These are phyloP conservation scores for Wallacemonas rigidus DNA, from an alignment of 208 protist genomes.

Conservation along the genomic window DNA sequence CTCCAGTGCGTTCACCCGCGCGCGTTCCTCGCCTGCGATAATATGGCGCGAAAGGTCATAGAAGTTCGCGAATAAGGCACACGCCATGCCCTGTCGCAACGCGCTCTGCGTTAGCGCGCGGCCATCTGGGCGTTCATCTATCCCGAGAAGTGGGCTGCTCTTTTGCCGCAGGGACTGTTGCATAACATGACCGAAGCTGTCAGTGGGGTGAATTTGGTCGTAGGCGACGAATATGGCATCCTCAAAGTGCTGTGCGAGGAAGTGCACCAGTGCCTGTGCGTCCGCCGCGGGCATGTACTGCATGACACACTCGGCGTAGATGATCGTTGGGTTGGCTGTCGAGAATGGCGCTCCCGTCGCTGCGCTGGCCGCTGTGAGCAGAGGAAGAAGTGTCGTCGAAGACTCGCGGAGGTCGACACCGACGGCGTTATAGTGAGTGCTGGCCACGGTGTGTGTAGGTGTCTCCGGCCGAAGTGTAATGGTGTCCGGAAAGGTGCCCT, in stretches of 20 bases:
- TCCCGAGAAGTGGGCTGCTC: constrained; percentile 74
- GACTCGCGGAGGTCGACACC: constrained; percentile 76
- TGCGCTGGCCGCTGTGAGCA: constrained; percentile 16
- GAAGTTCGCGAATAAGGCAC: constrained; percentile 74
- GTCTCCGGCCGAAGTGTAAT: constrained; percentile 20
- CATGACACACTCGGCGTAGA: constrained; percentile 93
- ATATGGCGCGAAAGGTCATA: constrained; percentile 69
- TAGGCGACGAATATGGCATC: constrained; percentile 74
- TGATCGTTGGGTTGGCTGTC: constrained; percentile 51
- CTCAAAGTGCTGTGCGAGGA: constrained; percentile 52
- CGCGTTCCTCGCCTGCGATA: constrained; percentile 44
- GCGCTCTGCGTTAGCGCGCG: constrained; percentile 55
- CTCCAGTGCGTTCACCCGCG: constrained; percentile 74
- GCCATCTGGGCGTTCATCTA: constrained; percentile 45
- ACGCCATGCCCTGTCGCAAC: constrained; percentile 50
- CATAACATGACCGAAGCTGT: constrained; percentile 90
- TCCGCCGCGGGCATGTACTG: constrained; percentile 85
- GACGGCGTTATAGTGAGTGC: constrained; percentile 57
- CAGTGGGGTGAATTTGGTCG: constrained; percentile 75
- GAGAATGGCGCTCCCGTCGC: constrained; percentile 34
- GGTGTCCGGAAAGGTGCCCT: constrained; percentile 42
- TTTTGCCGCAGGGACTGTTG: constrained; percentile 56
- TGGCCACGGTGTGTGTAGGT: constrained; percentile 21
- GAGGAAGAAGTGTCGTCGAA: constrained; percentile 29
- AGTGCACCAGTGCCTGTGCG: constrained; percentile 51